Base-by-base conservation (phyloP, 176 grass and related monocot genomes). In the Aechmea fasciata region DNA sequence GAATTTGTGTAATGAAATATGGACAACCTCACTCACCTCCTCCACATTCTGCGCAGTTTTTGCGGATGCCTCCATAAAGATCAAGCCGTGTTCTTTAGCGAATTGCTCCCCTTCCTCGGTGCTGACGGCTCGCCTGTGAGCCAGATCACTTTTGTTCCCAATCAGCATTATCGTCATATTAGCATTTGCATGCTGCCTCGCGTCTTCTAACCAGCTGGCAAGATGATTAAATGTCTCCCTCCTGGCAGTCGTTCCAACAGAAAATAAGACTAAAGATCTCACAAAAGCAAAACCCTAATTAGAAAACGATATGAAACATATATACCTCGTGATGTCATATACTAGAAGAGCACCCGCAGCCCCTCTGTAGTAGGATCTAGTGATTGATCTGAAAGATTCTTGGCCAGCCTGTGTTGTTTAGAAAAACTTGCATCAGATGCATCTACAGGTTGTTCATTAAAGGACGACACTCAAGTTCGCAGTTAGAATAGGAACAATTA, bases 181-280 rank as follows among this genome's bases (percentile, higher is more conserved):
- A 50, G 79, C 79, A 74, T 89, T 89, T 3, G 82, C 82, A 63
- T 69, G 71, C 14, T 89, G 62, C 63, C 78, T 84, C 15, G 83
- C 75, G 48, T 89, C 82, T 71, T 85, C 75, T 12, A 89, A 52
- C 82, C 86, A 89, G 66, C 71, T 85, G 7, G 75, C 67, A 15
- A 89, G 68, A 54, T 85, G 78, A 69, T 76, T 89, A 61, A 89
- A 89, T 61, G 86, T 89, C 68, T 89, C 86, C 61, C 86, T 89
- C 78, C 86, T 88, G 74, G 10, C 48, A 14, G 29, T 59, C 66
- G 26, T 15, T 48, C 48, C 25, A 13, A 48, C 5, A 69, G 3
- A 79, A 66, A 63, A 59, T 17, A 59, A 59, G 19, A 59, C 6
- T 61, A 2, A 61, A 20, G 1, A 61, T 10, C 13, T 8, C 52